These are phyloP conservation scores for Aspergillus bertholletiae DNA, from an alignment of 495 filamentous ascomycete genomes.

Conservation along the genomic window DNA sequence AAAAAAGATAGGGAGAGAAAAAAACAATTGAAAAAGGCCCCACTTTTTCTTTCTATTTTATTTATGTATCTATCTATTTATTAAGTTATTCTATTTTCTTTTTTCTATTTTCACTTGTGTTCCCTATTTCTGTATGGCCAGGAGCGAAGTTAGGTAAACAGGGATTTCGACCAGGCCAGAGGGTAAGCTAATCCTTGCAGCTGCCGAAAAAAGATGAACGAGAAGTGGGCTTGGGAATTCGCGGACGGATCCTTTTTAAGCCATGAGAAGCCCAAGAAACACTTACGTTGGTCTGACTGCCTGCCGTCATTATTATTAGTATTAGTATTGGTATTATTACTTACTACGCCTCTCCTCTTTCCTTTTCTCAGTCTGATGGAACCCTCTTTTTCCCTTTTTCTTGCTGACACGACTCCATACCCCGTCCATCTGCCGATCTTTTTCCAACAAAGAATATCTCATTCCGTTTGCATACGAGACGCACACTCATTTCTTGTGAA, in stretches of 20 bases:
- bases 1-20: background rate
- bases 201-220: background rate
- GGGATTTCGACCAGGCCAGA: conserved; percentile 1
- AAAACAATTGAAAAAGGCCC: no score
- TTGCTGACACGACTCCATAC: background rate
- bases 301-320: background rate
- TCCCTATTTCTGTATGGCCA: background rate
- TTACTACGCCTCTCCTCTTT: no score
- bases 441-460: conserved; percentile 2
- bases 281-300: background rate
- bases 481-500: no score
- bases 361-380: background rate
- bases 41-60: background rate
- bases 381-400: background rate
- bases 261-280: background rate
- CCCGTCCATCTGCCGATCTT: conserved; percentile 5
- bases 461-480: conserved; percentile 13
- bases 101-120: no score
- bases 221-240: background rate
- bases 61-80: background rate
- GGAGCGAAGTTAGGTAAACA: background rate
- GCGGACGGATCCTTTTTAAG: conserved; percentile 9
- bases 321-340: background rate
- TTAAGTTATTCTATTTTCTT: background rate
- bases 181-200: background rate